Evolutionary conservation across 1,139 yeast species (phyloP).

Genomic region (Groenewaldozyma sp.): DNA sequence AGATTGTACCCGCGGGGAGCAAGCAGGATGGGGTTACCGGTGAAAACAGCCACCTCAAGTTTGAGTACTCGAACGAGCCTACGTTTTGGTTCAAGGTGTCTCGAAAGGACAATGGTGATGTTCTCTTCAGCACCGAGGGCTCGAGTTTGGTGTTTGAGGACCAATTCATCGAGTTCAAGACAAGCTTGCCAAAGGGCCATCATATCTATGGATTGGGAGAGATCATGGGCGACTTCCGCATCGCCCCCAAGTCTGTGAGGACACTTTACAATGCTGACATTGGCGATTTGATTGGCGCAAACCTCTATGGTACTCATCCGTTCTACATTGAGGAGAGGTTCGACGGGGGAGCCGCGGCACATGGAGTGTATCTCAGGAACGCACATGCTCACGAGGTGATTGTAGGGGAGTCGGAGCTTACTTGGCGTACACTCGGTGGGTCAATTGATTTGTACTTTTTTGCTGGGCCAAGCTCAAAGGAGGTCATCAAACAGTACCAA

Average conservation of each 20-base stretch:
- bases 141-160: conserved; percentile 30
- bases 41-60: conserved; percentile 19
- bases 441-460: conserved; percentile 30
- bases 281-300: conserved; percentile 12
- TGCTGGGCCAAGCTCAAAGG: conserved; percentile 29
- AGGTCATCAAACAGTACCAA: conserved; percentile 27
- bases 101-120: conserved; percentile 25
- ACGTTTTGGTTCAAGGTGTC: conserved; percentile 27
- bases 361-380: conserved; percentile 19
- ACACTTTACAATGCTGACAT: conserved; percentile 18
- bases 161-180: conserved; percentile 30
- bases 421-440: conserved; percentile 24
- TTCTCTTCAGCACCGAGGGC: conserved; percentile 28
- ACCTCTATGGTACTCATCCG: conserved; percentile 23
- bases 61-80: conserved; percentile 20
- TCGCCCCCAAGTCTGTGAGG: conserved; percentile 24
- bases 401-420: conserved; percentile 16
- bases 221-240: conserved; percentile 27
- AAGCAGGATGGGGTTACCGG: conserved; percentile 11
- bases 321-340: conserved; percentile 26
- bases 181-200: conserved; percentile 26
- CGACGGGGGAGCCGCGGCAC: conserved; percentile 6
- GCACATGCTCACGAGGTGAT: conserved; percentile 21
- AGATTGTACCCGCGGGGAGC: conserved; percentile 22
- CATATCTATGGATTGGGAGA: conserved; percentile 31